Base-by-base conservation (phyloP, 2,329 filamentous ascomycete genomes). In the Colletotrichum coccodes region DNA sequence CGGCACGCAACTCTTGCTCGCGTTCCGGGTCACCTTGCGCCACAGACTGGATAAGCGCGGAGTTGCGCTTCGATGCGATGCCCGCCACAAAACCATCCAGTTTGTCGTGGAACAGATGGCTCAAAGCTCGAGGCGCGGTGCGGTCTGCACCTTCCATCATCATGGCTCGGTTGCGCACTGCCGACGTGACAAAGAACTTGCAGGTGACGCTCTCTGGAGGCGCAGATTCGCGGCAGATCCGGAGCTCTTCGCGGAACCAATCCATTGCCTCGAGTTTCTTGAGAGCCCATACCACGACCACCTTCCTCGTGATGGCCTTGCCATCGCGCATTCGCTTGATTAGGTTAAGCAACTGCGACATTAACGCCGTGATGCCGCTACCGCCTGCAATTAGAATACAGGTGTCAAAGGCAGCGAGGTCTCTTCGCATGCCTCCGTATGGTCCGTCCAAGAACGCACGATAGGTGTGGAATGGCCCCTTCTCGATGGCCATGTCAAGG, bases 271-370 rank as follows among this genome's bases (percentile, higher is more conserved):
- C 95, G 16, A 96, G 90, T 64, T 93, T 90, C 80, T 96, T 97
- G 72, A 98, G 84, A 6, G 95, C 91, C 95, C 95, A 98, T n/a
- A 98, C 89, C 1, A 98, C 93, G 18, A 96, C 92, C 6, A 98
- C 92, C 72, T 92, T 93, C 78, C 92, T 94, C 2, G 95, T 98
- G 50, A 97, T 94, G 38, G 95, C 95, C 79, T 97, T 97, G 57
- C 94, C 93, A 76, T 97, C 95, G 68, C 94, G 91, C 92, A 98
- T 97, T 68, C 94, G 91, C 82, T 97, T 98, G 82, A 98, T 97
- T n/a, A 98, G 84, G 73, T 97, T 94, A 26, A 98, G 86, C 3
- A 98, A 85, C 77, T 98, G 94, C 9, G 94, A 97, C 77, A 97
- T 93, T 68, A 98, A 89, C 9, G 95, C 94, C 0, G 96, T 98